A percentile compares a stretch with the other conserved stretches of the same genome.
These are phyloP conservation scores for Picea glauca DNA, from an alignment of 75 land plant genomes.

Conservation along the genomic window DNA sequence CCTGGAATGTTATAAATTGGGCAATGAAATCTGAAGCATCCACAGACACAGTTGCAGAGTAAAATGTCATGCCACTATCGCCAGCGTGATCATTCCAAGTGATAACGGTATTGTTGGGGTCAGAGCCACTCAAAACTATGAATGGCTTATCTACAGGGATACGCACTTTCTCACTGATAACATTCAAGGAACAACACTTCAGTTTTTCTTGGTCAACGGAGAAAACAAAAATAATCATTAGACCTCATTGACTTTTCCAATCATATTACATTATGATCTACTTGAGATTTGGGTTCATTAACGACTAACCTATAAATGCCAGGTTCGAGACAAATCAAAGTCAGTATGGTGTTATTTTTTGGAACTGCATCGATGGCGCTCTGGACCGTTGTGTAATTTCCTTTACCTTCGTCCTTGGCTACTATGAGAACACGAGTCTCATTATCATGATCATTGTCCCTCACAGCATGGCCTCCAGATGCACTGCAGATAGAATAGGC, in stretches of 20 bases:
- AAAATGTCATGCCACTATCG: background rate
- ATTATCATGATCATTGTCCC: too few species aligned
- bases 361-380: background rate
- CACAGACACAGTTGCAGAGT: background rate
- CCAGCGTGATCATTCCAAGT: background rate
- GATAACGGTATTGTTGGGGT: background rate
- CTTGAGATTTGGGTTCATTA: background rate
- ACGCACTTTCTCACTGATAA: background rate
- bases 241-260: background rate
- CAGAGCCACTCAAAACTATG: background rate
- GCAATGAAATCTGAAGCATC: background rate
- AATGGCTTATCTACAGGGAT: background rate
- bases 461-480: too few species aligned
- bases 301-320: background rate
- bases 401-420: background rate
- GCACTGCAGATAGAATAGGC: too few species aligned
- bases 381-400: background rate
- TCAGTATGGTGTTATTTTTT: background rate
- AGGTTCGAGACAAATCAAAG: background rate
- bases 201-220: background rate
- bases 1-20: background rate
- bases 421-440: background rate
- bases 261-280: background rate
- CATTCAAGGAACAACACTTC: background rate
- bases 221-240: background rate